Base-by-base conservation (phyloP, 768 basidiomycete genomes). In the Paxillus ammoniavirescens region DNA sequence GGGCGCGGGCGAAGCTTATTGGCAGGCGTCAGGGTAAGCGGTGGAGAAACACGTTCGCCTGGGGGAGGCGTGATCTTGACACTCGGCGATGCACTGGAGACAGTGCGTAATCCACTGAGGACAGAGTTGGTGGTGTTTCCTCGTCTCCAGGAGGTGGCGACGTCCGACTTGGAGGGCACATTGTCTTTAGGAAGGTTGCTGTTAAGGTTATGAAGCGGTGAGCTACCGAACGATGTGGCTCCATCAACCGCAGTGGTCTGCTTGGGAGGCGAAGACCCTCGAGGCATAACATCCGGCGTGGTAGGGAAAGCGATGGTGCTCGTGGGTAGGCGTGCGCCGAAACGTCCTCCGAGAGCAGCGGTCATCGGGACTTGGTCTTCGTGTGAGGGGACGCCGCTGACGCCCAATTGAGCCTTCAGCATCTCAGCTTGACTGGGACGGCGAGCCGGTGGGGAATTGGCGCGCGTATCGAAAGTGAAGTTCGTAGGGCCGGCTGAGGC, bases 341-440 rank as follows among this genome's bases (percentile, higher is more conserved):
- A 91, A 57, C 83, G 83, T 43, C 90, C 90, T 41, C 83, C 86
- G 35, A 91, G 75, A 40, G 84, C 78, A 44, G 91, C 89, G 28
- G 89, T 88, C 91, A 91, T 90, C 42, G 90, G 89, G 47, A 84
- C 76, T 54, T 82, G 81, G 41, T 87, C 85, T 43, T 84, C 82
- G 33, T 66, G 47, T 36, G 64, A 63, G 61, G 57, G 51, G 62
- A 33, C 8, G 17, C 41, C 36, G 21, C 54, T 13, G 49, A 82
- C 71, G 46, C 82, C 79, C 42, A 86, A 74, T 65, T 84, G 86
- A 37, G 83, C 73, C 46, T 79, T 80, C 42, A 86, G 75, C 51
- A 82, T 81, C 54, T 90, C 89, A 13, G 79, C 82, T 65, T 89
- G 89, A 60, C 75, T 83, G 50, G 81, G 77, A 57, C 88, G 86